Conservation (phyloP, 2,329 filamentous ascomycete species). For the Emericellopsis cladophorae region DNA sequence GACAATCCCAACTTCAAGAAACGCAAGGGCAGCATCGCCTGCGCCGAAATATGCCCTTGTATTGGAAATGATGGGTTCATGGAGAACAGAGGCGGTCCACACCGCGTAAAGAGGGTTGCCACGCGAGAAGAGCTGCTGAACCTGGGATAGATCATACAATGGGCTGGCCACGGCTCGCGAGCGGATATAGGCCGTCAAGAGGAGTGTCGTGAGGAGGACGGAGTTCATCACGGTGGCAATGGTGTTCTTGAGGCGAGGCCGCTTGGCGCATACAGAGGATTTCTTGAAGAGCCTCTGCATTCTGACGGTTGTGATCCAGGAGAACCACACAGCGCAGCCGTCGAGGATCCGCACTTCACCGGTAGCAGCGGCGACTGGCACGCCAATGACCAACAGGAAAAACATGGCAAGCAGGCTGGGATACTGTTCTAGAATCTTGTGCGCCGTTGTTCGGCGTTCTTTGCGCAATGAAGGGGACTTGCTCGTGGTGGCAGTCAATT, state of each 20-base stretch:
- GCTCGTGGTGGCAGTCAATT: background rate
- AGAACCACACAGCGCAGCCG: conserved; percentile 30
- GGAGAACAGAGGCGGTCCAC: conserved; percentile 12
- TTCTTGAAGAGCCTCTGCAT: conserved; percentile 23
- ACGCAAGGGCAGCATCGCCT: conserved; percentile 32
- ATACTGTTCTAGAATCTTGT: conserved; percentile 5
- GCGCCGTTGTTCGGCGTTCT: background rate
- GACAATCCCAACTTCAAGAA: conserved; percentile 37
- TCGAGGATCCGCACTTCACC: conserved; percentile 28
- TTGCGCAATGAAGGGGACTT: too few relatives aligned
- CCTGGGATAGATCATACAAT: conserved; percentile 12
- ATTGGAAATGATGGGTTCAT: too few relatives aligned
- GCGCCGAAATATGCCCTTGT: conserved; percentile 25
- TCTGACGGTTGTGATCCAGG: conserved; percentile 31
- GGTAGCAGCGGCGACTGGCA: conserved; percentile 22
- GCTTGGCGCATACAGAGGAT: background rate
- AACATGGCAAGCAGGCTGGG: conserved; percentile 18
- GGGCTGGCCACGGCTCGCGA: conserved; percentile 20
- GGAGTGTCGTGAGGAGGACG: conserved; percentile 31
- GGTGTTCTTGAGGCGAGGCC: conserved; percentile 11
- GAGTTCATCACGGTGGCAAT: conserved; percentile 31
- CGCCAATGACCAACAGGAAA: conserved; percentile 21
- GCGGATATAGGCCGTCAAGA: conserved; percentile 28
- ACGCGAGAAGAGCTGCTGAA: conserved; percentile 17
- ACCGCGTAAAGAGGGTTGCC: conserved; percentile 20